Base-by-base conservation (phyloP, 2,329 filamentous ascomycete genomes). In the Trichoderma breve region DNA sequence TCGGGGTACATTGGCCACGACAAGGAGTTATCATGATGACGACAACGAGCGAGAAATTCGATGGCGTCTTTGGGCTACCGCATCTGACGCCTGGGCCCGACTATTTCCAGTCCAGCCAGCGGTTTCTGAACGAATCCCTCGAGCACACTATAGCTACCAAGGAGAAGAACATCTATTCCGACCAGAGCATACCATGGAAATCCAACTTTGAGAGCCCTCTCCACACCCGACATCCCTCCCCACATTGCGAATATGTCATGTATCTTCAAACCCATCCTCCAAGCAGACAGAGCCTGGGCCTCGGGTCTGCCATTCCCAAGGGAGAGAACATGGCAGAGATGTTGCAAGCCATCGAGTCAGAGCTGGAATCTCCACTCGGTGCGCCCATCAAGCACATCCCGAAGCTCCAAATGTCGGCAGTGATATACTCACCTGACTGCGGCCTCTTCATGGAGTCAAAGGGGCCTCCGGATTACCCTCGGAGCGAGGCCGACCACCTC, bases 11-110 rank as follows among this genome's bases (percentile, higher is more conserved):
- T 83, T 97, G 94, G 86, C 90, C 92, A 47, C 87, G 88, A n/a
- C 89, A 92, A 74, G 96, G 96, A 2, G 88, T 90, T 15, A 89
- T 96, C 64, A 84, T 98, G 43, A 84, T 98, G 79, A 93, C 92
- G 2, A 98, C 95, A 0, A 95, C 94, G 62, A 98, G 94, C 80
- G 93, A 97, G 78, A 98, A 97, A 83, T 96, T 96, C 78, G 90
- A 92, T n/a, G 95, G 96, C 57, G 91, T 98, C 71, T 97, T 97
- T 80, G 92, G 91, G 3, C 84, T 98, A 61, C 95, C 96, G 30
- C 94, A 98, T 80, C 87, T 99, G 66, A 86, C 92, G 0, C 87
- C 93, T 0, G 81, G 84, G 24, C 79, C 83, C 4, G 84, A 88
- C 63, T 90, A 87, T 77, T 89, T 89, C 79, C 79, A 83, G 77